A percentile compares a stretch with the other conserved stretches of the same genome.
These are phyloP conservation scores for Jamesozyma hellenica DNA, from an alignment of 805 yeast species.

Conservation along the genomic window DNA sequence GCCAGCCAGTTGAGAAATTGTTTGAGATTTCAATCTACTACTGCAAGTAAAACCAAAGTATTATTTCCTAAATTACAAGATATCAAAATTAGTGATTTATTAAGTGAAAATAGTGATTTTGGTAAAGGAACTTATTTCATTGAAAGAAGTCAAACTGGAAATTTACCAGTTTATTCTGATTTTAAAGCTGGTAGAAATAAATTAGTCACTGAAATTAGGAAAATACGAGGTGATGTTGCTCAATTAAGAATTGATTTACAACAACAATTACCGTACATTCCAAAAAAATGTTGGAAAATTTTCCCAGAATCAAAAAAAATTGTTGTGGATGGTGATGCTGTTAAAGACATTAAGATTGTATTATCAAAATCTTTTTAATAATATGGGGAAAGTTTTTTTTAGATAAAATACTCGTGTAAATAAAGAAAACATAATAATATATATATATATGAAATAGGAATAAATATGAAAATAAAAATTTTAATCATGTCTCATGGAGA, in stretches of 20 bases:
- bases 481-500: slow-evolving; percentile 1
- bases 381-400: not conserved
- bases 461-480: not conserved
- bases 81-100: slow-evolving; percentile 24
- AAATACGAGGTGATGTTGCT: slow-evolving; percentile 56
- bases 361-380: slow-evolving; percentile 7
- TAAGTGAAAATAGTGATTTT: slow-evolving; percentile 11
- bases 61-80: slow-evolving; percentile 26
- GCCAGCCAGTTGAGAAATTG: too few relatives aligned
- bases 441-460: not conserved
- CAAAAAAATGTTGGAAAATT: slow-evolving; percentile 38
- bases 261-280: slow-evolving; percentile 37
- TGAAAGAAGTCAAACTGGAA: slow-evolving; percentile 48
- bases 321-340: slow-evolving; percentile 41
- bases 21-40: not conserved
- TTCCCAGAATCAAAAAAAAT: slow-evolving; percentile 43
- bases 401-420: too few relatives aligned
- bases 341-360: slow-evolving; percentile 28
- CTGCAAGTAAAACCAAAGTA: not conserved
- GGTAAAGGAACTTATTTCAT: slow-evolving; percentile 28
- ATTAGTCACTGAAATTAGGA: slow-evolving; percentile 63
- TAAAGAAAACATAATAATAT: not conserved
- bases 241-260: slow-evolving; percentile 61
- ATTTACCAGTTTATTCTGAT: slow-evolving; percentile 75
- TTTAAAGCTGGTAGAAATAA: slow-evolving; percentile 46